Percentiles rank a stretch among this genome's conserved stretches.
These are phyloP conservation scores for Lentinula detonsa DNA, from an alignment of 768 basidiomycete genomes.

Conservation along the genomic window DNA sequence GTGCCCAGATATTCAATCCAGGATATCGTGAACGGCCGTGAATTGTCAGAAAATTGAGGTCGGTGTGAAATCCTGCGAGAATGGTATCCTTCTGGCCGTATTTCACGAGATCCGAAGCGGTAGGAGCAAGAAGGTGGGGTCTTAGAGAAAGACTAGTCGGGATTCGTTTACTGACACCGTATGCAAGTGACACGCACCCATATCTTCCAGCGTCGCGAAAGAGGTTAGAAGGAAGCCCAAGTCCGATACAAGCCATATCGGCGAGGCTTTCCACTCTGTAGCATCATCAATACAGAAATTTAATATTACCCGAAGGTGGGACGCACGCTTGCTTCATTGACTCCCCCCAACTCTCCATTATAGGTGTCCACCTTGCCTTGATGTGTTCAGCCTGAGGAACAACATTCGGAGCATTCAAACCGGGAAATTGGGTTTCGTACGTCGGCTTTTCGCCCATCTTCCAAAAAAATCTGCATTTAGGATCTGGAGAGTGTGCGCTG, in stretches of 20 bases:
- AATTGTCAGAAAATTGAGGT: constrained; percentile 92
- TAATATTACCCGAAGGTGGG: not conserved
- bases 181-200: constrained; percentile 44
- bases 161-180: not conserved
- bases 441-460: constrained; percentile 72
- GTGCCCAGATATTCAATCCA: constrained; percentile 90
- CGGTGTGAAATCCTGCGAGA: constrained; percentile 90
- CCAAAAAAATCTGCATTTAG: constrained; percentile 94
- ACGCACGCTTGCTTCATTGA: constrained; percentile 86
- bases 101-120: constrained; percentile 82
- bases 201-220: constrained; percentile 81
- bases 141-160: constrained; percentile 23
- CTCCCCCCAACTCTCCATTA: constrained; percentile 82
- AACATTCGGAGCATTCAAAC: constrained; percentile 76
- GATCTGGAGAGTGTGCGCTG: constrained; percentile 74
- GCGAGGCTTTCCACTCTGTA: constrained; percentile 79
- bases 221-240: constrained; percentile 63
- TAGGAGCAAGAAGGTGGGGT: constrained; percentile 88
- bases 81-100: constrained; percentile 79
- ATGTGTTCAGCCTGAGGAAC: constrained; percentile 60
- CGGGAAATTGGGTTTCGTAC: constrained; percentile 73
- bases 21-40: constrained; percentile 84
- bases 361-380: constrained; percentile 57
- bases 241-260: constrained; percentile 81
- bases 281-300: not conserved